Conservation (phyloP, 345 rosid species). For the Mallotus nudiflorus region DNA sequence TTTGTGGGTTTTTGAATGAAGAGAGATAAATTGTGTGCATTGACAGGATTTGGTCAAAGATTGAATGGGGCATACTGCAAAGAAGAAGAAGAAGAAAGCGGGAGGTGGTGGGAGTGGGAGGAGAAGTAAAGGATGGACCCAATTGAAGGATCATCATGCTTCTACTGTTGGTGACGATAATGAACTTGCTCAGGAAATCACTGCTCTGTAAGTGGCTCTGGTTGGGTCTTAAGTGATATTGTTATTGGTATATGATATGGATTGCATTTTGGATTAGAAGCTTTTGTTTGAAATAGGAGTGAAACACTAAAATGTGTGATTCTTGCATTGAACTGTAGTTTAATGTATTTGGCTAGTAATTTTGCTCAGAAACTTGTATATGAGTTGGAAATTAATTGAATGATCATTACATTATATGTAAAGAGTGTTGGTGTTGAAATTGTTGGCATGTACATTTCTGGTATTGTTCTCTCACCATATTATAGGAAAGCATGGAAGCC, state of each 20-base stretch:
- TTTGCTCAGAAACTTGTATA: not conserved
- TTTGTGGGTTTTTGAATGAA: not conserved
- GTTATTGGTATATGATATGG: not conserved
- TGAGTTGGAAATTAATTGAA: not conserved
- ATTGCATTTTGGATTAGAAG: not conserved
- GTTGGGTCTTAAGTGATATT: not conserved
- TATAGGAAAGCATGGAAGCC: too few species aligned
- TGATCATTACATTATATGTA: too few species aligned
- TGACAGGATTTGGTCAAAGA: constrained; percentile 6
- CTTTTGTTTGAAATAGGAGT: too few species aligned
- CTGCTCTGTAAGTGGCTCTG: constrained; percentile 71
- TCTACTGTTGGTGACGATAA: constrained; percentile 52
- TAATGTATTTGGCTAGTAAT: not conserved
- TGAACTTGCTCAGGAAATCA: constrained; percentile 88
- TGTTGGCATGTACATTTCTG: not conserved
- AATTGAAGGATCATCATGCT: constrained; percentile 54
- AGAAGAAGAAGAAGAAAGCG: constrained; percentile 78
- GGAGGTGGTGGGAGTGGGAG: constrained; percentile 38
- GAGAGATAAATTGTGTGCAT: not conserved
- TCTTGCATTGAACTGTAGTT: constrained; percentile 1
- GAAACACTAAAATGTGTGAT: not conserved
- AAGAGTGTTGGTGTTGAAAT: not conserved
- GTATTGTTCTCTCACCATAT: too few species aligned
- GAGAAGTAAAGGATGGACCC: constrained; percentile 66
- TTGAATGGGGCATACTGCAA: constrained; percentile 54